Percentiles rank a stretch among this genome's conserved stretches.
Evolutionary conservation across 148 eudicot genomes (phyloP).

Genomic region (Rhododendron kiyosumense): DNA sequence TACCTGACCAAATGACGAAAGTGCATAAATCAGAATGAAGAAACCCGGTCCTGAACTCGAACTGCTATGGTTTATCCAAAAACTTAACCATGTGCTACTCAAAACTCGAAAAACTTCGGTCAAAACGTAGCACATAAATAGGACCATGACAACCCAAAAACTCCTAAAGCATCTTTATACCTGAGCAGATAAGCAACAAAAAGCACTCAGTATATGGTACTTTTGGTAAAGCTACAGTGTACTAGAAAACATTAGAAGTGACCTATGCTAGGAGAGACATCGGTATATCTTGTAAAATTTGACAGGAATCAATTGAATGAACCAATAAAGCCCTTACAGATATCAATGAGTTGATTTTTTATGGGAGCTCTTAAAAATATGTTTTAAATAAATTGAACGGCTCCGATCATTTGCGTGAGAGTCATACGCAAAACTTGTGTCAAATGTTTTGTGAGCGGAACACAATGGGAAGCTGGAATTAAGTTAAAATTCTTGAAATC

Average conservation of each 20-base stretch:
- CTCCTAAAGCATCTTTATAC: constrained; percentile 61
- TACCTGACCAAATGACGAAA: constrained; percentile 63
- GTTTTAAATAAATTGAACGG: too few relatives aligned
- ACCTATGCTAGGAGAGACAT: neutral
- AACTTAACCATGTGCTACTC: constrained; percentile 74
- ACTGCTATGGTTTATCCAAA: constrained; percentile 54
- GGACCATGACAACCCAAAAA: constrained; percentile 46
- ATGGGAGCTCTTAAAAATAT: too few relatives aligned
- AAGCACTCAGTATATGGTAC: neutral
- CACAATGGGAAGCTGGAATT: neutral
- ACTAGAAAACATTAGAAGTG: neutral
- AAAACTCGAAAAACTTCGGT: constrained; percentile 61
- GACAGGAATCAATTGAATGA: too few relatives aligned
- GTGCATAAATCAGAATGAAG: constrained; percentile 48
- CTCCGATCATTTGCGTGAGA: too few relatives aligned
- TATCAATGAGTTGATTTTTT: too few relatives aligned
- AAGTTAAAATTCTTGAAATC: neutral
- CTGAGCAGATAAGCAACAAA: constrained; percentile 21
- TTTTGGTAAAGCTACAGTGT: neutral
- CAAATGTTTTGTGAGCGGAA: neutral
- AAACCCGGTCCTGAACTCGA: constrained; percentile 40
- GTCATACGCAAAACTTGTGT: too few relatives aligned
- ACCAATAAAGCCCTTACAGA: too few relatives aligned
- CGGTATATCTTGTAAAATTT: too few relatives aligned
- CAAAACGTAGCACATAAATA: constrained; percentile 49